Conservation (phyloP, 345 rosid genomes). For the Acer yangbiense region DNA sequence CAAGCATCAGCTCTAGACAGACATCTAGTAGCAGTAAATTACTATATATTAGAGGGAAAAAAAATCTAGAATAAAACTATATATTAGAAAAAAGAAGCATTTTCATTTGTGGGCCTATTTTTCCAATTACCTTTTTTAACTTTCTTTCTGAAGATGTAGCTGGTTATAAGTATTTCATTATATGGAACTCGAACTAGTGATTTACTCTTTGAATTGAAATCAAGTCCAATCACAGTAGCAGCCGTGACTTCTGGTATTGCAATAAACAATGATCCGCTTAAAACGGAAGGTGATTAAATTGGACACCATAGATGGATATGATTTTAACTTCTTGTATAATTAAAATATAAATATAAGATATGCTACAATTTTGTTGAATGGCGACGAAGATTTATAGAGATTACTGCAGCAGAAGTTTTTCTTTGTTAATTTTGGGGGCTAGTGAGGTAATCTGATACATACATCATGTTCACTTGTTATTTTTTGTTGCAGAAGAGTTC, state of each 20-base stretch:
- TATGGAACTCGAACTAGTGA: background rate
- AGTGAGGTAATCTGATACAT: background rate
- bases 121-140: background rate
- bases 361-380: background rate
- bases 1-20: background rate
- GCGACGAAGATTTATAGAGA: background rate
- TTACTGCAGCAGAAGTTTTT: background rate
- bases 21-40: background rate
- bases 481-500: slow-evolving; percentile 63
- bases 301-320: too few species aligned
- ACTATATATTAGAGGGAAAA: background rate
- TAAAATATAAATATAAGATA: too few species aligned
- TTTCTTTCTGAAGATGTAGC: background rate
- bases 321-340: too few species aligned
- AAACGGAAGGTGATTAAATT: too few species aligned
- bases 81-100: background rate
- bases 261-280: background rate
- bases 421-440: background rate
- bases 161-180: background rate
- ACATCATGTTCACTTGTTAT: background rate
- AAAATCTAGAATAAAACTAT: background rate
- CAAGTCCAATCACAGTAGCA: background rate
- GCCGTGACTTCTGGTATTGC: background rate
- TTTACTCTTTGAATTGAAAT: background rate
- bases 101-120: background rate